Base-by-base conservation (phyloP, 345 rosid species). In the Syzygium jambos region DNA sequence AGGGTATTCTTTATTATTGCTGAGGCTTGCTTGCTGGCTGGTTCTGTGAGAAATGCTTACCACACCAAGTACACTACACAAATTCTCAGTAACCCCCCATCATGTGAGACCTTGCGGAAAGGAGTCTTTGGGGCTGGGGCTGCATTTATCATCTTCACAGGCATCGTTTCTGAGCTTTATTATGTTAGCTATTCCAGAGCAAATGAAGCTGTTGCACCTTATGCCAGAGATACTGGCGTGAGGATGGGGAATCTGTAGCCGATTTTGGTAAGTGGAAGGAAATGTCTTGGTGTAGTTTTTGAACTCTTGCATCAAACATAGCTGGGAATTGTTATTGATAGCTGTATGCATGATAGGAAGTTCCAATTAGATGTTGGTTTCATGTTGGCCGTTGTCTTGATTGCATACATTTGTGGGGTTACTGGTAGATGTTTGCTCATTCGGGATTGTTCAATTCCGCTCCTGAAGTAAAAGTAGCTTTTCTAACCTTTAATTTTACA, bases 51-150 rank as follows among this genome's bases (percentile, higher is more conserved):
- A 49, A 98, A 95, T 43, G 99, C 99, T 11, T 94, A 96, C 91
- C 98, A 96, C 91, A 93, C 99, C 91, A 96, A 91, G 86, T 96
- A 94, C 92, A 91, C 91, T 55, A 87, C 87, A 15, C 53, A 89
- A 86, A 84, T 93, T 52, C 84, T 91, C 2, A 87, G 77, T 51
- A 21, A 85, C 5, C 55, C 92, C 5, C 91, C 89, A 13, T 90
- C 98, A 16, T 98, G 98, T 87, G 83, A 90, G 86, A 87, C 88
- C 23, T 25, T 97, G 87, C 95, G 99, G 86, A 97, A 96, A 91
- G 98, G 99, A 3, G 91, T 96, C 46, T 96, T 96, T 61, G 98
- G 96, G 3, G 95, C 98, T n/a, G 98, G 97, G 87, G 99, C 99
- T 68, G 98, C 99, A 25, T 95, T 97, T 43, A 34, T 95, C 9